Conservation (phyloP, 179 eudicot species). For the Gypsophila paniculata region DNA sequence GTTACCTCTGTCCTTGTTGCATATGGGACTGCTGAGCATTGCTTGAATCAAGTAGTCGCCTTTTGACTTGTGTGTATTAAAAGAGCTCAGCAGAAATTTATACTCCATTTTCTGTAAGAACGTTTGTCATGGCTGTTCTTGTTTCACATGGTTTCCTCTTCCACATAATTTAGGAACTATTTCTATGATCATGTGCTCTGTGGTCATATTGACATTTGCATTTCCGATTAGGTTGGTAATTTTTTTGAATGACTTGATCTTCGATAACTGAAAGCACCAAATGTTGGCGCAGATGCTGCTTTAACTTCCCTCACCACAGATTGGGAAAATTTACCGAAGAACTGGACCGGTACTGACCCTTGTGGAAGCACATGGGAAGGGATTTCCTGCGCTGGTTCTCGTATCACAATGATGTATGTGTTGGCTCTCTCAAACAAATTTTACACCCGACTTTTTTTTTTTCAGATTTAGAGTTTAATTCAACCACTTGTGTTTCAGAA, state of each 20-base stretch:
- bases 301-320: constrained; percentile 21
- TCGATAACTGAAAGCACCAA: constrained; percentile 2
- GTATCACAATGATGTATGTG: constrained; percentile 31
- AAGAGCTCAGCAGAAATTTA: neutral
- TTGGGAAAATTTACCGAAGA: constrained; percentile 33
- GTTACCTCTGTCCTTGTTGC: too few relatives aligned
- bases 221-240: neutral
- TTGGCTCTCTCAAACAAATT: neutral
- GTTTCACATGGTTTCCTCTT: too few relatives aligned
- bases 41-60: neutral
- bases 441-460: neutral
- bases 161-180: neutral
- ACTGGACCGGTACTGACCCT: constrained; percentile 38
- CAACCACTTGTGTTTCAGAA: constrained; percentile 25
- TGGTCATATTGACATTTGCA: constrained; percentile 5
- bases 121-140: too few relatives aligned
- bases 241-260: constrained; percentile 4
- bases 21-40: too few relatives aligned
- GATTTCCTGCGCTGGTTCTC: constrained; percentile 29
- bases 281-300: constrained; percentile 29
- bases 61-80: neutral
- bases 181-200: constrained; percentile 7
- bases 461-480: neutral
- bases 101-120: neutral
- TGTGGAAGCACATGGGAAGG: constrained; percentile 42